Percentiles rank a stretch among this genome's conserved stretches.
Conservation (phyloP, 208 protist genomes). For the Leishmania tarentolae region DNA sequence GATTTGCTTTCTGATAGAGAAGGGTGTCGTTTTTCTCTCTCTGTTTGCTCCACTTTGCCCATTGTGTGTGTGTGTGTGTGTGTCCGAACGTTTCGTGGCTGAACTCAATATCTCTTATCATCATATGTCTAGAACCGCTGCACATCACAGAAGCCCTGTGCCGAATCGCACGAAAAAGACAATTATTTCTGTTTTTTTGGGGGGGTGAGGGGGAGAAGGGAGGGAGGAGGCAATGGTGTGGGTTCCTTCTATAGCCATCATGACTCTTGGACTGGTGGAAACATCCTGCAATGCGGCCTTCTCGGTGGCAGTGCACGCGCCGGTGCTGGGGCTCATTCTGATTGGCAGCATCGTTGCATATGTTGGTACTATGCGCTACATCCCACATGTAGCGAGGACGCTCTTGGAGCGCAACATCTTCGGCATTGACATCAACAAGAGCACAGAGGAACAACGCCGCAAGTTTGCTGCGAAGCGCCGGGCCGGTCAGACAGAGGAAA, state of each 20-base stretch:
- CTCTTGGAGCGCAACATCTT: constrained; percentile 88
- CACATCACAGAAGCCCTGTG: neutral
- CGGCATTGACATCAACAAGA: constrained; percentile 97
- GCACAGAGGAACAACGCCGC: constrained; percentile 62
- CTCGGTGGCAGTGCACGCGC: constrained; percentile 40
- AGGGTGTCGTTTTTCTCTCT: no score
- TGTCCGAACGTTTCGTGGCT: neutral
- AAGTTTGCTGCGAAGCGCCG: constrained; percentile 48
- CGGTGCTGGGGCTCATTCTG: constrained; percentile 52
- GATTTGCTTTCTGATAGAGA: no score
- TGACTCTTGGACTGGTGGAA: constrained; percentile 7
- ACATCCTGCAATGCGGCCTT: constrained; percentile 19
- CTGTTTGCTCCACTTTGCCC: neutral
- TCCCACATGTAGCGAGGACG: constrained; percentile 52
- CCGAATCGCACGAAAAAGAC: neutral
- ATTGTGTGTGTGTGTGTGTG: neutral
- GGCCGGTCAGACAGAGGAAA: constrained; percentile 25
- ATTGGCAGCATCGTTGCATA: constrained; percentile 69
- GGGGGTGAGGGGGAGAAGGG: no score
- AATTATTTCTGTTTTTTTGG: neutral
- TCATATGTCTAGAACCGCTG: neutral
- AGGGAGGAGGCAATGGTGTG: no score
- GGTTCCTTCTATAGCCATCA: neutral
- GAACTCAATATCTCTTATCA: neutral
- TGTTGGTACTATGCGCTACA: constrained; percentile 58